phyloP scores from a whole-genome alignment of 176 grass and related monocot genomes.

The Rhynchospora breviuscula region DNA sequence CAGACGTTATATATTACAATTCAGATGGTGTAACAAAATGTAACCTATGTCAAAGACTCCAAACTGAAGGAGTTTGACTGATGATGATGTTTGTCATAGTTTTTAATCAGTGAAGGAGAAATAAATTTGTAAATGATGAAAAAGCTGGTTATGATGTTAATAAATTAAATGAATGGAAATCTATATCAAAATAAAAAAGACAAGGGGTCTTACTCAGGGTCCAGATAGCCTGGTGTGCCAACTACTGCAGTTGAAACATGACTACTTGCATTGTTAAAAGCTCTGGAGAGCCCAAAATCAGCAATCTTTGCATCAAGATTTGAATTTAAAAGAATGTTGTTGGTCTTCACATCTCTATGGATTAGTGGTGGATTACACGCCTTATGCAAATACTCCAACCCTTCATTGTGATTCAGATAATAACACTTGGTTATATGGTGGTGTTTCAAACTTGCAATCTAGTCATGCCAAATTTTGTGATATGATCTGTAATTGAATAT shows the following conservation, averaged over 20 bases:
- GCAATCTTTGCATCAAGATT: constrained; percentile 23
- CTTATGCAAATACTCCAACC: constrained; percentile 18
- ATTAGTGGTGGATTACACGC: neutral
- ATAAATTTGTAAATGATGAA: no score
- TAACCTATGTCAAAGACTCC: no score
- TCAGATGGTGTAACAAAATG: no score
- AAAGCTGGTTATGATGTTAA: no score
- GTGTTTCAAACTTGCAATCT: neutral
- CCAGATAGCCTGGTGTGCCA: neutral
- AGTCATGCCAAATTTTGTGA: neutral
- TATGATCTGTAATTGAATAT: neutral
- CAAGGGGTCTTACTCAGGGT: constrained; percentile 4
- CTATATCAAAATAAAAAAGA: neutral
- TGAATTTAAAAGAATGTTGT: constrained; percentile 16
- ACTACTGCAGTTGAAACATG: neutral
- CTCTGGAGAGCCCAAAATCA: constrained; percentile 18
- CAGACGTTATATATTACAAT: no score
- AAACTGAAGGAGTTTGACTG: no score
- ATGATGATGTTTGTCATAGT: no score
- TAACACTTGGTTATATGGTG: neutral
- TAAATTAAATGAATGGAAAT: no score
- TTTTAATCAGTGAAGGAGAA: no score
- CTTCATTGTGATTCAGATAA: neutral
- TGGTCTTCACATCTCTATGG: constrained; percentile 16
- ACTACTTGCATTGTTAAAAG: neutral